phyloP scores from a whole-genome alignment of 2,329 filamentous ascomycete genomes.

The Microcyclospora tardicrescens region DNA sequence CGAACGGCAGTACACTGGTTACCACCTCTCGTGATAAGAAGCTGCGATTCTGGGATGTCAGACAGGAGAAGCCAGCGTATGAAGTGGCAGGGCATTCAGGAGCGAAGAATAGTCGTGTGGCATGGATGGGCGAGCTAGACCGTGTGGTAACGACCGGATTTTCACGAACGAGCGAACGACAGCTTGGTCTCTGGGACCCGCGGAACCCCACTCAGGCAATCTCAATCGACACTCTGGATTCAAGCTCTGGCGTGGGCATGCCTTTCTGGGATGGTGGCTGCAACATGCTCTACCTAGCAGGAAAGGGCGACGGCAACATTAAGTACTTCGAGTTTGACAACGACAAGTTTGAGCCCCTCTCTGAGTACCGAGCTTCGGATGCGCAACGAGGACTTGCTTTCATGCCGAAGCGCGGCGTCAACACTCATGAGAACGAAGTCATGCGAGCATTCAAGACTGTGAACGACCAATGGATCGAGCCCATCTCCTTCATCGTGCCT shows the following conservation, averaged over 20 bases:
- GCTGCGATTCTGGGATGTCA: constrained; percentile 90
- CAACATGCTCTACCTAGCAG: constrained; percentile 88
- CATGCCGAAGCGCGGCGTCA: constrained; percentile 85
- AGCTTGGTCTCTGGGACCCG: constrained; percentile 90
- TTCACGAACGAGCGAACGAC: constrained; percentile 95
- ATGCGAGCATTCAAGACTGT: constrained; percentile 96
- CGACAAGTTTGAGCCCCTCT: constrained; percentile 95
- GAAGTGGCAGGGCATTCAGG: constrained; percentile 77
- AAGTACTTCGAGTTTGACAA: constrained; percentile 98
- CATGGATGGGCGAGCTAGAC: constrained; percentile 97
- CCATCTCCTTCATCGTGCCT: constrained; percentile 93
- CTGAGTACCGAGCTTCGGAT: constrained; percentile 92
- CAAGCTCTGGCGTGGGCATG: constrained; percentile 96
- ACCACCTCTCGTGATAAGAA: constrained; percentile 98
- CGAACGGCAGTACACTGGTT: constrained; percentile 69
- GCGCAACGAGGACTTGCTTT: constrained; percentile 92
- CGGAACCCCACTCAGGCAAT: constrained; percentile 68
- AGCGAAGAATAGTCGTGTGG: constrained; percentile 92
- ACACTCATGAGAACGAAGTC: constrained; percentile 91
- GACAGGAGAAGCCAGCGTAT: constrained; percentile 77
- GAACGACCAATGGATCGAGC: constrained; percentile 87
- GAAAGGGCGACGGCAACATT: constrained; percentile 98
- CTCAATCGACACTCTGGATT: constrained; percentile 71
- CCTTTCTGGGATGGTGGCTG: constrained; percentile 99
- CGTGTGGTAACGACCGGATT: constrained; percentile 93